Conservation (phyloP, 495 filamentous ascomycete genomes). For the Lasiosphaeris hirsuta region DNA sequence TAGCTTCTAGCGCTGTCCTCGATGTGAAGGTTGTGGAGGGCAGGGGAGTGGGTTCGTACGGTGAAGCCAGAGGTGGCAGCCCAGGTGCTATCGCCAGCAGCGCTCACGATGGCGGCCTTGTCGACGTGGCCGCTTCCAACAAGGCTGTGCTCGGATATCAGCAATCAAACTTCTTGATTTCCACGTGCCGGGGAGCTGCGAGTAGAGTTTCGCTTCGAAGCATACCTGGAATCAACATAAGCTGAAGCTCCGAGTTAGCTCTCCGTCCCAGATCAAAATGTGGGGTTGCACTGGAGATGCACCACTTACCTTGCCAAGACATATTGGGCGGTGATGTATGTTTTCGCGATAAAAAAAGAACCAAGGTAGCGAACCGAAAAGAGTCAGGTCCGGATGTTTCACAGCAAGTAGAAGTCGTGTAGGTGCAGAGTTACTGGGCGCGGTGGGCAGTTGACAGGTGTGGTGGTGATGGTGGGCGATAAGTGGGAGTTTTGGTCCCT, state of each 20-base stretch:
- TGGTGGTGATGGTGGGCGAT: slow-evolving; percentile 16
- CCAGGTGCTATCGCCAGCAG: slow-evolving; percentile 78
- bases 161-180: not conserved
- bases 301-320: slow-evolving; percentile 55
- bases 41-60: slow-evolving; percentile 49
- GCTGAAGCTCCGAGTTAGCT: slow-evolving; percentile 41
- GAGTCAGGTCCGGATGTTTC: not conserved
- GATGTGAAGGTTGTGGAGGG: not conserved
- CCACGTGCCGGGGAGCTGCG: not conserved
- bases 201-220: not conserved
- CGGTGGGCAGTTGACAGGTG: slow-evolving; percentile 4
- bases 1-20: not conserved
- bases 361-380: slow-evolving; percentile 1
- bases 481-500: slow-evolving; percentile 12
- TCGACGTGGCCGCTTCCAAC: slow-evolving; percentile 80
- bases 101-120: slow-evolving; percentile 82
- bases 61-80: slow-evolving; percentile 66
- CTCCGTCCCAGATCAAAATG: slow-evolving; percentile 26
- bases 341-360: not conserved
- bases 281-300: slow-evolving; percentile 30
- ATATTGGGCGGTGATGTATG: slow-evolving; percentile 38
- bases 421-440: not conserved
- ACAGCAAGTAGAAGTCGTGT: slow-evolving; percentile 1
- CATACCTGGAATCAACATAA: slow-evolving; percentile 51
- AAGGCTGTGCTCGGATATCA: slow-evolving; percentile 52